phyloP scores from a whole-genome alignment of 805 yeast genomes.

The Starmerella davenportii region DNA sequence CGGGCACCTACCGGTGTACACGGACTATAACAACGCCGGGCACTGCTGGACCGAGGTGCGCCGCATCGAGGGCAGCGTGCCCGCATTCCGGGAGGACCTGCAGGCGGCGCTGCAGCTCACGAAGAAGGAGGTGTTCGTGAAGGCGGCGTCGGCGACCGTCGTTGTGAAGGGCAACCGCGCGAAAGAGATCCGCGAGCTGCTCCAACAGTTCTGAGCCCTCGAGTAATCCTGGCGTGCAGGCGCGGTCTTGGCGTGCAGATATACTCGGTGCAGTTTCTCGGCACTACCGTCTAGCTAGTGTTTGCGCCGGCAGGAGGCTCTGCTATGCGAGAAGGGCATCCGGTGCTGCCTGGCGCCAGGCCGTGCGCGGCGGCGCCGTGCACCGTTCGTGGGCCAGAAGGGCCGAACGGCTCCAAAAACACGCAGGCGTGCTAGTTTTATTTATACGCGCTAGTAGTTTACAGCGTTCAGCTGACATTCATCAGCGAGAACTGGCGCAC shows the following conservation, averaged over 20 bases:
- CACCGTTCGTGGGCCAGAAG: no score
- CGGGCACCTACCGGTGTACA: conserved; percentile 70
- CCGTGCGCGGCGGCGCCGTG: no score
- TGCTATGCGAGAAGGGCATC: no score
- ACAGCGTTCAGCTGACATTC: conserved; percentile 43
- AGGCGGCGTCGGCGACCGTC: conserved; percentile 36
- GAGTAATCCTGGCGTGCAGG: no score
- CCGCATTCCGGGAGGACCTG: conserved; percentile 49
- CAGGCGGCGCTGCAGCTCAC: conserved; percentile 31
- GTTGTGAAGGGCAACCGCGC: conserved; percentile 33
- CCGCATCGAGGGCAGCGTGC: conserved; percentile 49
- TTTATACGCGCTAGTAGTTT: no score
- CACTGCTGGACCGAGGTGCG: conserved; percentile 54
- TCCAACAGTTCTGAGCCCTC: conserved; percentile 14
- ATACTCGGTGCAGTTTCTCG: no score
- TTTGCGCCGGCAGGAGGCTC: no score
- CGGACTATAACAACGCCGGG: conserved; percentile 45
- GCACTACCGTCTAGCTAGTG: no score
- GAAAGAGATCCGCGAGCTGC: conserved; percentile 23
- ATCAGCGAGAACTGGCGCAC: conserved; percentile 93
- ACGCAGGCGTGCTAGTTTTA: no score
- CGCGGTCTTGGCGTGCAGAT: conserved; percentile 18
- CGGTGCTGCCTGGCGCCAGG: no score
- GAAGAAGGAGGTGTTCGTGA: conserved; percentile 30
- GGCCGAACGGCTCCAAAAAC: no score